Base-by-base conservation (phyloP, 306 rosid genomes). In the Mimosa bimucronata region DNA sequence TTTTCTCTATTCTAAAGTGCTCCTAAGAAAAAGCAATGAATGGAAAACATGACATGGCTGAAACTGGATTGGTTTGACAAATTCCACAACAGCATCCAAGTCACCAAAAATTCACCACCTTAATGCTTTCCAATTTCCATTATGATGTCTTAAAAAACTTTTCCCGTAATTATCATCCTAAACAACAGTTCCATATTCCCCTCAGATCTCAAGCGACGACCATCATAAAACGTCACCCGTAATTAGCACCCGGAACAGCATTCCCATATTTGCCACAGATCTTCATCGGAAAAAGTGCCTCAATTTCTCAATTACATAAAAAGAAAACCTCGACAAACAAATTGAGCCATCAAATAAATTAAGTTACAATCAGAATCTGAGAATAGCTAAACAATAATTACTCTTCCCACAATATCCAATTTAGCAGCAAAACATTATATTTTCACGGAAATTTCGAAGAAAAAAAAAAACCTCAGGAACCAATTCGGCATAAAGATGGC, bases 131-230 rank as follows among this genome's bases (percentile, higher is more conserved):
- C n/a, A n/a, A n/a, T 3, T 62, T 71, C 83, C 79, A 83, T 83
- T 50, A 52, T 2, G 23, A 19, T 80, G 64, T 77, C 30, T 74
- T 21, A 7, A 31, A 31, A 67, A 25, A 83, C 74, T 19, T 3
- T 38, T 41, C 66, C 60, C 41, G 29, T 55, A 42, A 23, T 55
- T 11, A 60, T 2, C 21, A 52, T 18, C 25, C 74, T 1, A 74
- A 68, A 66, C 76, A 80, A 44, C 10, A 9, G 34, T 4, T 23
- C 31, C 58, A 19, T 23, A 41, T 64, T 53, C 25, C 8, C 0
- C 8, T 48, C 82, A 67, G 86, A 84, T 87, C 87, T 83, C 34
- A 52, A 40, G 44, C 37, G n/a, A 46, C 42, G 16, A 8, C 12
- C 5, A 13, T 58, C 66, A 11, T 60, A 26, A 60, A 60, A 60